Percentiles rank a stretch among this genome's conserved stretches.
phyloP scores from a whole-genome alignment of 345 rosid species.

The rapeseed (Brassica napus) region Da-Ae NC_063446.1:7599001-7599500 shows the following conservation, averaged over 20 bases:
- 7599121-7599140: not conserved
- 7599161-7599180: not conserved
- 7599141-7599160: not conserved
- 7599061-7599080: not conserved
- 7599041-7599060: not conserved
- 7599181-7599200: not conserved
- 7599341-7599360: not conserved
- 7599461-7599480: conserved; percentile 30
- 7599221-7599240: not conserved
- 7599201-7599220: too few species aligned
- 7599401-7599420: not conserved
- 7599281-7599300: not conserved
- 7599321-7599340: not conserved
- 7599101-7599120: not conserved
- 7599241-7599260: not conserved
- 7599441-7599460: conserved; percentile 19
- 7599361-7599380: not conserved
- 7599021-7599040: not conserved
- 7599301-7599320: not conserved
- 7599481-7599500: not conserved
- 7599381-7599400: not conserved
- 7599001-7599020: not conserved
- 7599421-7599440: conserved; percentile 14
- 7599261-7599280: not conserved
- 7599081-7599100: not conserved